Evolutionary conservation across 495 filamentous ascomycete genomes (phyloP).

Genomic region (Aspergillus haitiensis): DNA sequence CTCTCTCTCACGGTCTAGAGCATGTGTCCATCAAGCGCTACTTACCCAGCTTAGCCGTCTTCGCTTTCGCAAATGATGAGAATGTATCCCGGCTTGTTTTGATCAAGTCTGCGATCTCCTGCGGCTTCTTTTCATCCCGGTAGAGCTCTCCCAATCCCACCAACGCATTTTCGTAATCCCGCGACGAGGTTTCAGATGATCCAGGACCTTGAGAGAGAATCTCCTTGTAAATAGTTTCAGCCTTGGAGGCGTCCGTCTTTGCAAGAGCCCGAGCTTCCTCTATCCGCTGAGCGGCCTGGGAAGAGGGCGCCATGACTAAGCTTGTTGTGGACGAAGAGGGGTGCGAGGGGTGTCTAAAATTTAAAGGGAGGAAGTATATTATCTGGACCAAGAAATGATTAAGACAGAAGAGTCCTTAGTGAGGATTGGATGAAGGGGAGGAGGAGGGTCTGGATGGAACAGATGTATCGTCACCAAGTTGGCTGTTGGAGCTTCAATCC

Average conservation of each 20-base stretch:
- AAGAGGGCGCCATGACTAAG: slow-evolving; percentile 50
- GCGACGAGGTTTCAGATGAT: slow-evolving; percentile 76
- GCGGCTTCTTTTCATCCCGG: slow-evolving; percentile 80
- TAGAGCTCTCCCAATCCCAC: slow-evolving; percentile 88
- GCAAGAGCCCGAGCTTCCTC: slow-evolving; percentile 82
- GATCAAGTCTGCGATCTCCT: slow-evolving; percentile 89
- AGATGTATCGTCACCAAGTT: slow-evolving; percentile 21
- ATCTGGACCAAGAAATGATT: background rate
- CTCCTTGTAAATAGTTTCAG: slow-evolving; percentile 80
- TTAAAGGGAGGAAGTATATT: background rate
- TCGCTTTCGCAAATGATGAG: slow-evolving; percentile 95
- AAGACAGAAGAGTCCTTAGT: background rate
- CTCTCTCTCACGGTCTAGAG: too few relatives aligned
- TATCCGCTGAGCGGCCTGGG: slow-evolving; percentile 59
- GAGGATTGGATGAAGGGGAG: slow-evolving; percentile 13
- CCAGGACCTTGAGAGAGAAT: slow-evolving; percentile 83
- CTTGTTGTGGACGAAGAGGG: slow-evolving; percentile 11
- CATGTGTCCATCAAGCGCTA: background rate
- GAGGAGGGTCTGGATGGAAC: slow-evolving; percentile 16
- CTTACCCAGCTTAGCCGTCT: slow-evolving; percentile 96
- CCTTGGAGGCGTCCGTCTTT: slow-evolving; percentile 75
- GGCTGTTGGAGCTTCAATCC: slow-evolving; percentile 21
- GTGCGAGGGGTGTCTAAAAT: background rate
- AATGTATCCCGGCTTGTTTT: slow-evolving; percentile 85
- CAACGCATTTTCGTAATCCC: slow-evolving; percentile 73